Evolutionary conservation across 768 basidiomycete genomes (phyloP), one percentile per base, ranked within the genome.

Genomic region (Lactarius quietus): DNA sequence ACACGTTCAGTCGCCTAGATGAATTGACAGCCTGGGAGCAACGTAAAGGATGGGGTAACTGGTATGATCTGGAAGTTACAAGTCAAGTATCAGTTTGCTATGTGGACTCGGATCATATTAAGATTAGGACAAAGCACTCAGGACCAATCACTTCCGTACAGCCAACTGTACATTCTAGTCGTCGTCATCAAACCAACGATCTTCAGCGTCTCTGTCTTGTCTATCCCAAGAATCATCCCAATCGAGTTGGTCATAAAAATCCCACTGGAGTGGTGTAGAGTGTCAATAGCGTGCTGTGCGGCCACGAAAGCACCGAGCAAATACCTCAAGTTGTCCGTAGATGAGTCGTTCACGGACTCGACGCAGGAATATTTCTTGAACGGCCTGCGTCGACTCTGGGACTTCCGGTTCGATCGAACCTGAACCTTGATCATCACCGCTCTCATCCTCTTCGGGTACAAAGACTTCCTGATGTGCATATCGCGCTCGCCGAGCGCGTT

Each of bases 141-240:
- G 20, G 23, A n/a, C 38, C n/a, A 7, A 38, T 57, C 15, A 35
- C 15, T 28, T 36, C 33, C 31, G 54, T 29, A 29, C n/a, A 20
- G 51, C 41, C 17, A 56, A 20, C 14, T 23, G n/a, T 6, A 54
- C 2, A 26, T 18, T 28, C 65, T 55, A 67, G 31, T 87, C 85
- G 57, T 87, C 86, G 28, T 86, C 83, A 55, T 89, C 85, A 74
- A 92, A 92, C 86, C 90, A 92, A 26, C 80, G 78, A 35, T 89
- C 89, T 73, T 90, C 84, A 14, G 78, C 80, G 35, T 86, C 86
- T 68, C 82, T 75, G 63, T 88, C 87, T 23, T 84, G 83, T 26
- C 67, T 74, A 69, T 89, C 89, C 75, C 88, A 81, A 45, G 77
- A 78, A 62, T 92, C 90, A 70, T 85, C 84, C 89, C 90, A 92